Evolutionary conservation across 345 rosid species (phyloP), one percentile per base, ranked within the genome.

Genomic region (Ceriops tagal): DNA sequence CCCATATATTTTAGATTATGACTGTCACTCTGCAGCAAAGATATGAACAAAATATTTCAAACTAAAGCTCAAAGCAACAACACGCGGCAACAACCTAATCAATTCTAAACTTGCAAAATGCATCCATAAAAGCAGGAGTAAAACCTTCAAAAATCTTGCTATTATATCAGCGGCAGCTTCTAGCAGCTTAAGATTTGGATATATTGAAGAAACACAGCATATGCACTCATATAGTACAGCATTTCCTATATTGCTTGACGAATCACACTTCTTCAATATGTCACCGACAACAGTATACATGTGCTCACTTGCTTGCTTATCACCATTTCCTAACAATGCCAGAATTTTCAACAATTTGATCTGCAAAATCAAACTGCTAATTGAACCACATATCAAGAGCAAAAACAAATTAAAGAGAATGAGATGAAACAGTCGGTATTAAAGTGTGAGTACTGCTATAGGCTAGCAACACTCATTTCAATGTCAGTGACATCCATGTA

Each of bases 1-100:
- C 98, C 99, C 97, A 95, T 87, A 71, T 92, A 95, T 80, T 86
- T 92, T 67, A 95, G 79, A 85, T 95, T 95, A 79, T 95, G 96
- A 85, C 83, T 87, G 77, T 95, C 98, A 82, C 97, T 92, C 99
- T 95, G 90, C 81, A 69, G 81, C 76, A 30, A 80, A 70, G 66
- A 75, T 49, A 10, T 69, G 39, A 60, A 15, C 53, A 53, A 69
- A 73, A 52, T 56, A 68, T 13, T 53, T 30, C 53, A 39, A 61
- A 49, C 7, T 16, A 53, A 65, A 30, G 10, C 28, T 11, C 55
- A 32, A 31, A 43, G 5, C 24, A 62, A 61, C 28, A 59, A 51
- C 2, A 27, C 7, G 37, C 32, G 43, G 61, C 60, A 24, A 37
- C 19, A 64, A 53, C 34, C 53, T 32, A 43, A 32, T 19, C 24